Evolutionary conservation across 345 rosid species (phyloP).

Genomic region (Brassica napus): DNA sequence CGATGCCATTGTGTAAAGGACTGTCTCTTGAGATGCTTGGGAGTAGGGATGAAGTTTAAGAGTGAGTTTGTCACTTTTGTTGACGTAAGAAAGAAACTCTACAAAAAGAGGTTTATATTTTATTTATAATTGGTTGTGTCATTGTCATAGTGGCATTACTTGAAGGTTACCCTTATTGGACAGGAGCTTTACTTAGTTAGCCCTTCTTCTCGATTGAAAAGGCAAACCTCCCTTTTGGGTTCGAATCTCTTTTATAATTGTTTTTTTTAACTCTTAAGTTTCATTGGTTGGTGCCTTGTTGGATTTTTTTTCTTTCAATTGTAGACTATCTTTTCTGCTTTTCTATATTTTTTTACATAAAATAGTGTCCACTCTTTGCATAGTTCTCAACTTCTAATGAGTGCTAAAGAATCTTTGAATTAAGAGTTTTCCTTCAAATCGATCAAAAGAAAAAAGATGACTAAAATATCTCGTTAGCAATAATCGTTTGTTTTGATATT

Average conservation of each 20-base stretch:
- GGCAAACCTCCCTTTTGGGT: constrained; percentile 14
- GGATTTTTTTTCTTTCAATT: neutral
- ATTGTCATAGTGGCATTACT: constrained; percentile 28
- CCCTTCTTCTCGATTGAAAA: constrained; percentile 34
- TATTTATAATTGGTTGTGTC: neutral
- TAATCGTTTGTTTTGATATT: neutral
- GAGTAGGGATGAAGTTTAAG: constrained; percentile 32
- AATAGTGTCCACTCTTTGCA: neutral
- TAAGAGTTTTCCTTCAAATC: constrained; percentile 3
- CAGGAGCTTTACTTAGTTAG: constrained; percentile 31
- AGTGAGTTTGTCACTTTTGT: constrained; percentile 19
- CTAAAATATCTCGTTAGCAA: neutral
- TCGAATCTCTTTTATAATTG: constrained; percentile 24
- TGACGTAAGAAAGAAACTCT: constrained; percentile 29
- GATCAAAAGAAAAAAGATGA: neutral
- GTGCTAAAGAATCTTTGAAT: constrained; percentile 28
- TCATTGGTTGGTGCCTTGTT: constrained; percentile 27
- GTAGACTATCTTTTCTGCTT: neutral
- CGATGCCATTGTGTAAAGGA: constrained; percentile 3
- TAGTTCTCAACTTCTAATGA: constrained; percentile 16
- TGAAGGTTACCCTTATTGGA: constrained; percentile 33
- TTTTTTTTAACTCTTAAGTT: neutral
- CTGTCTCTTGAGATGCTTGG: constrained; percentile 29
- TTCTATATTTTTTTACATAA: neutral
- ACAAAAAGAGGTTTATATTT: neutral